Percentiles rank a stretch among this genome's conserved stretches.
These are phyloP conservation scores for Hordeum pubiflorum DNA, from an alignment of 202 grass and related monocot species.

Conservation along the genomic window DNA sequence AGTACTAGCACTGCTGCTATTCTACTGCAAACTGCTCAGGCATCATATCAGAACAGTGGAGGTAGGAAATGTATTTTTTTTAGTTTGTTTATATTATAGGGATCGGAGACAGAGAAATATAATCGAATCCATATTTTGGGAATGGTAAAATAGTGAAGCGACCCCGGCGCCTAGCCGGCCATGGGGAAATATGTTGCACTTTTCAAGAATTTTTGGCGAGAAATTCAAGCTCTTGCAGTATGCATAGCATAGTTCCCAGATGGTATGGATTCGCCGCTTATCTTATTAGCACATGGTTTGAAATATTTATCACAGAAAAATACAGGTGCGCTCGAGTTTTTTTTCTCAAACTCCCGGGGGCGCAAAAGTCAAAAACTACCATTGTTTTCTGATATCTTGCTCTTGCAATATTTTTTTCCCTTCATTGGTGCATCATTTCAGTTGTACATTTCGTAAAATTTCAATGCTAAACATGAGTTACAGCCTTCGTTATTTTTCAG, in stretches of 20 bases:
- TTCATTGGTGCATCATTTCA: not conserved
- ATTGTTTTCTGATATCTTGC: no score
- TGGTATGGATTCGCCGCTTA: not conserved
- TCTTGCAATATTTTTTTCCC: not conserved
- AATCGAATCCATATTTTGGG: no score
- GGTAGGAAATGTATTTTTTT: not conserved
- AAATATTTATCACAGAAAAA: not conserved
- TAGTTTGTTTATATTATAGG: not conserved
- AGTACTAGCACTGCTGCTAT: not conserved
- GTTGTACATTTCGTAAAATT: not conserved
- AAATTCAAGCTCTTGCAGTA: not conserved
- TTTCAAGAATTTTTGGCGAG: not conserved
- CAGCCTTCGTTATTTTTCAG: not conserved
- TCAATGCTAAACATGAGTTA: not conserved
- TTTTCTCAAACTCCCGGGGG: not conserved
- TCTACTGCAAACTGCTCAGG: not conserved
- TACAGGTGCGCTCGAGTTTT: not conserved
- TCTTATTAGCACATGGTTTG: not conserved
- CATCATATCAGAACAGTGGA: conserved; percentile 23
- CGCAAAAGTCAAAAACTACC: no score
- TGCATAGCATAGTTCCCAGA: not conserved
- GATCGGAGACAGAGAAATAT: not conserved
- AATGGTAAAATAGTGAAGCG: no score
- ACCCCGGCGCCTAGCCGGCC: no score
- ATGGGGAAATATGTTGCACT: not conserved